Percentiles rank a stretch among this genome's conserved stretches.
These are phyloP conservation scores for Boletus rex-veris DNA, from an alignment of 768 basidiomycete species.

Conservation along the genomic window DNA sequence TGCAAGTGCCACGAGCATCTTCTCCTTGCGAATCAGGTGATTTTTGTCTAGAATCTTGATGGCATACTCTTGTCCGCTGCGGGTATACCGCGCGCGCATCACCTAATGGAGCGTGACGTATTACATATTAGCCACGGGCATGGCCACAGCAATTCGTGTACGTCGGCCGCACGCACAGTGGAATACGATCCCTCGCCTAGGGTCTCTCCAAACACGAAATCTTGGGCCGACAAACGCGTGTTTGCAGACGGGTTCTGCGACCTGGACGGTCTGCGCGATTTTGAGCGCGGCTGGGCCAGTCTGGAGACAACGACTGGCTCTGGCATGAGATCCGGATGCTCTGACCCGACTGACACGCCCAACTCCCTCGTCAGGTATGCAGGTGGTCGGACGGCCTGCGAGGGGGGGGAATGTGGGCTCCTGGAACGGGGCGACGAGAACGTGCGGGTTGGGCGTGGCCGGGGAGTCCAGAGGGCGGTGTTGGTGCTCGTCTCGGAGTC, in stretches of 20 bases:
- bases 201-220: slow-evolving; percentile 71
- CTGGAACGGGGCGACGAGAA: slow-evolving; percentile 62
- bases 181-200: slow-evolving; percentile 84
- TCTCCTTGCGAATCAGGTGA: slow-evolving; percentile 75
- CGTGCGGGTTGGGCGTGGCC: slow-evolving; percentile 54
- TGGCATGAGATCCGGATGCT: slow-evolving; percentile 4
- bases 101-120: slow-evolving; percentile 41
- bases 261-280: slow-evolving; percentile 37
- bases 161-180: slow-evolving; percentile 48
- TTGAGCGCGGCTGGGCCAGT: slow-evolving; percentile 34
- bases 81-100: slow-evolving; percentile 48
- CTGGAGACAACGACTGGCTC: slow-evolving; percentile 5
- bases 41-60: slow-evolving; percentile 83
- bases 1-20: slow-evolving; percentile 69
- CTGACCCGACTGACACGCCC: slow-evolving; percentile 36
- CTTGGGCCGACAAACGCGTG: slow-evolving; percentile 46
- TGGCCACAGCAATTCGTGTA: background rate
- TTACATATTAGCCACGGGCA: slow-evolving; percentile 11
- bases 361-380: slow-evolving; percentile 59
- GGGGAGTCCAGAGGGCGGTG: slow-evolving; percentile 40
- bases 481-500: slow-evolving; percentile 47
- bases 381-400: slow-evolving; percentile 38
- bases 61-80: slow-evolving; percentile 64
- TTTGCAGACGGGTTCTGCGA: slow-evolving; percentile 48
- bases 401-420: slow-evolving; percentile 45